Conservation (phyloP, 2,329 filamentous ascomycete genomes). For the Stagonosporopsis tanaceti region DNA sequence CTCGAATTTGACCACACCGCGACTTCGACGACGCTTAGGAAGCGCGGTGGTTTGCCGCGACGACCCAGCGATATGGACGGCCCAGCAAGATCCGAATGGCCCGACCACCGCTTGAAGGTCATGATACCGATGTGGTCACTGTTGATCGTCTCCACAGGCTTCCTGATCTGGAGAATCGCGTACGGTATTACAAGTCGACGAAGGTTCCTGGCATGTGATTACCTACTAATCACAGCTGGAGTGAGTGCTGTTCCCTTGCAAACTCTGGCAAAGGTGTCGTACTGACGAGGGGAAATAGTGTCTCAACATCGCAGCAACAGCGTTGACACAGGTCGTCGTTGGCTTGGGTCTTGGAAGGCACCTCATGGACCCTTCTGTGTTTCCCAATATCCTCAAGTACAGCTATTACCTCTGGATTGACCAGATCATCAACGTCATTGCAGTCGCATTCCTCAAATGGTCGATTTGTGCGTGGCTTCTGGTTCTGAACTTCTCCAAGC, state of each 20-base stretch:
- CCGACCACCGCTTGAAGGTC: constrained; percentile 29
- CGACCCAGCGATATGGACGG: constrained; percentile 2
- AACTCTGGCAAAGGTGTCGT: background rate
- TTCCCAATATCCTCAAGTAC: constrained; percentile 25
- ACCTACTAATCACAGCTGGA: constrained; percentile 33
- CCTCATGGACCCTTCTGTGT: constrained; percentile 30
- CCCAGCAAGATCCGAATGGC: constrained; percentile 30
- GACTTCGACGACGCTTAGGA: background rate
- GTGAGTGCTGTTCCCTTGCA: constrained; percentile 19
- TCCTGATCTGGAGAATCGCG: constrained; percentile 32
- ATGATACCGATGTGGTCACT: constrained; percentile 25
- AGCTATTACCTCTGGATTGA: constrained; percentile 34
- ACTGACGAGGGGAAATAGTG: constrained; percentile 4
- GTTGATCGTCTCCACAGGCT: constrained; percentile 26
- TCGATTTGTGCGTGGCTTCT: constrained; percentile 42
- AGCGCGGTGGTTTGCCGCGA: background rate
- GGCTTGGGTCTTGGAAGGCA: constrained; percentile 32
- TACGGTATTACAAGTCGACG: constrained; percentile 30
- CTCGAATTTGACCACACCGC: background rate
- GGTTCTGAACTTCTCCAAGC: constrained; percentile 36
- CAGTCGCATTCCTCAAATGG: constrained; percentile 39
- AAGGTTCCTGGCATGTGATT: constrained; percentile 33
- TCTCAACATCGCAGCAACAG: constrained; percentile 30
- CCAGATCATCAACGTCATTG: constrained; percentile 39
- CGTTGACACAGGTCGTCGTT: constrained; percentile 20